Evolutionary conservation across 2,329 filamentous ascomycete genomes (phyloP).

Genomic region (Talaromyces amestolkiae): DNA sequence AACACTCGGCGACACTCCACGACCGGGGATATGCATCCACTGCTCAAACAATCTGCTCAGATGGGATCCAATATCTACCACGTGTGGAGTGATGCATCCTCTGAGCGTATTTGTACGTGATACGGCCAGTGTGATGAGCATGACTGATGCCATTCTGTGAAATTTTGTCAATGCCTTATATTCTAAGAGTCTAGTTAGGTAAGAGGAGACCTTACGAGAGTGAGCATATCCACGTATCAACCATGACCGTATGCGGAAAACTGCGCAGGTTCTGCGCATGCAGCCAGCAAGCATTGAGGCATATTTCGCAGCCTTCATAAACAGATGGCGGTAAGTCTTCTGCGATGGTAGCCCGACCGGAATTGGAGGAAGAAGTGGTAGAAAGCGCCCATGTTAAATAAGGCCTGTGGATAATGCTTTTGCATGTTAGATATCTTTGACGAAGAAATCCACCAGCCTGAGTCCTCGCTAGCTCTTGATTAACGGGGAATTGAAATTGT

Average conservation of each 20-base stretch:
- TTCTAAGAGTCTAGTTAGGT: neutral
- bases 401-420: conserved; percentile 54
- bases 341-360: conserved; percentile 20
- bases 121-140: neutral
- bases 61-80: conserved; percentile 43
- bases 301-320: conserved; percentile 45
- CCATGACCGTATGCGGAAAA: conserved; percentile 51
- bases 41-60: conserved; percentile 40
- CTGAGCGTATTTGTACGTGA: conserved; percentile 26
- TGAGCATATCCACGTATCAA: conserved; percentile 57
- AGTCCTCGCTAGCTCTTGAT: conserved; percentile 31
- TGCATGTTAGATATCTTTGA: conserved; percentile 53
- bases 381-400: conserved; percentile 53
- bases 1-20: conserved; percentile 46
- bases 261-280: conserved; percentile 51
- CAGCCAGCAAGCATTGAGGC: conserved; percentile 49
- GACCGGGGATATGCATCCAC: conserved; percentile 46
- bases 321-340: conserved; percentile 34
- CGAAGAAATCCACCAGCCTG: conserved; percentile 51
- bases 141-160: neutral
- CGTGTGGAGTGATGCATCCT: conserved; percentile 40
- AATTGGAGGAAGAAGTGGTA: conserved; percentile 17
- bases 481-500: conserved; percentile 34
- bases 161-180: neutral
- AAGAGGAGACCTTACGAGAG: conserved; percentile 45